phyloP scores from a whole-genome alignment of 768 basidiomycete genomes.

The Collybiopsis luxurians region DNA sequence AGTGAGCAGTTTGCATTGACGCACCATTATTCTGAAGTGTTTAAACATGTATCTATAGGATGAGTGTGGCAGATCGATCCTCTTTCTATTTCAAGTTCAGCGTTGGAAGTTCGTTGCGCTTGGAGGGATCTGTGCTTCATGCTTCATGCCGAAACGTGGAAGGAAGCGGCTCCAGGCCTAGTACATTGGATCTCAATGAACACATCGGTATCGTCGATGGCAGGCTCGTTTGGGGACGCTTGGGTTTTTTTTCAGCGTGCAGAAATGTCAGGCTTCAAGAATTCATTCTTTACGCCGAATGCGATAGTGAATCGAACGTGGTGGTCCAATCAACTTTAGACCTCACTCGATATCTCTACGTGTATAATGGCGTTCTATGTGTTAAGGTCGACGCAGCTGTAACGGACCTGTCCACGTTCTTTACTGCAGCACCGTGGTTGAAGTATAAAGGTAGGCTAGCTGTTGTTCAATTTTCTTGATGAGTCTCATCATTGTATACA shows the following conservation, averaged over 20 bases:
- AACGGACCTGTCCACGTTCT: background rate
- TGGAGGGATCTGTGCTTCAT: background rate
- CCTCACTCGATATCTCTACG: background rate
- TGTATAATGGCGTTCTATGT: background rate
- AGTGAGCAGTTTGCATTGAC: background rate
- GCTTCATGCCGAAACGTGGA: background rate
- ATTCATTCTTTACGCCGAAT: background rate
- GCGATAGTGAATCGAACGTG: background rate
- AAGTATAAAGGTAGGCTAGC: background rate
- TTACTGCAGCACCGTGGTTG: constrained; percentile 6
- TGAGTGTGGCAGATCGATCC: background rate
- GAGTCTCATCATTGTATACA: background rate
- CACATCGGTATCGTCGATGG: background rate
- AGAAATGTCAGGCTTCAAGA: background rate
- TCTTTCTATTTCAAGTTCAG: background rate
- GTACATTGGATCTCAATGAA: background rate
- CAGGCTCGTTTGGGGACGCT: background rate
- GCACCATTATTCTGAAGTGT: background rate
- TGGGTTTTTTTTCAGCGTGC: background rate
- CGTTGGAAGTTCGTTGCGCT: background rate
- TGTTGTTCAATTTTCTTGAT: too few relatives aligned
- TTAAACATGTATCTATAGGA: background rate
- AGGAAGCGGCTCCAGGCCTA: background rate
- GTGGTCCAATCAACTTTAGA: background rate
- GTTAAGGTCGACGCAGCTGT: background rate